Conservation (phyloP, 352 stramenopile genomes). For the Phytophthora multivora region DNA sequence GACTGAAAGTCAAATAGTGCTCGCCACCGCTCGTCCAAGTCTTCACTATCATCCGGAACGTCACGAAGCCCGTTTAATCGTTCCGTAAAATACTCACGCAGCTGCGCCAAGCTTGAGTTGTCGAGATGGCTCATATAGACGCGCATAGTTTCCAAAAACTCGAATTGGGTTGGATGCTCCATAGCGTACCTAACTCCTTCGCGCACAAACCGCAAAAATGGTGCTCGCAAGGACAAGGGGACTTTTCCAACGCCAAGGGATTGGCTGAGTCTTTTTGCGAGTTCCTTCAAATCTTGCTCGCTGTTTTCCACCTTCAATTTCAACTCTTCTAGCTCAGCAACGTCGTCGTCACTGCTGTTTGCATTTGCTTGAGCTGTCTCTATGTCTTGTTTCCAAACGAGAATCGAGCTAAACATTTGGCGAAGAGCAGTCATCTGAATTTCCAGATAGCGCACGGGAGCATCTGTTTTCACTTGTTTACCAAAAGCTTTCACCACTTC, state of each 20-base stretch:
- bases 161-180: constrained; percentile 59
- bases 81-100: constrained; percentile 75
- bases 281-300: constrained; percentile 63
- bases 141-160: constrained; percentile 72
- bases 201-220: constrained; percentile 84
- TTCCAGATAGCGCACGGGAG: constrained; percentile 81
- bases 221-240: constrained; percentile 55
- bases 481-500: constrained; percentile 84
- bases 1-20: constrained; percentile 76
- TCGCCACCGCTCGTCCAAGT: constrained; percentile 55
- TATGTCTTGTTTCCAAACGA: constrained; percentile 70
- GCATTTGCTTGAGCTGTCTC: constrained; percentile 19
- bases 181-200: constrained; percentile 82
- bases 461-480: constrained; percentile 77
- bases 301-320: constrained; percentile 54
- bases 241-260: constrained; percentile 84
- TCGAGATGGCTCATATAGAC: constrained; percentile 80
- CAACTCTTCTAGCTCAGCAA: constrained; percentile 59
- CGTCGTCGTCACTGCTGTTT: constrained; percentile 24
- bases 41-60: constrained; percentile 42
- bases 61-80: constrained; percentile 52
- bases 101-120: constrained; percentile 56
- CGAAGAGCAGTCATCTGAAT: constrained; percentile 88
- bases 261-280: constrained; percentile 83
- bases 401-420: constrained; percentile 66